A percentile compares a stretch with the other conserved stretches of the same genome.
Conservation (phyloP, 2,329 filamentous ascomycete genomes). For the Neonectria magnoliae region DNA sequence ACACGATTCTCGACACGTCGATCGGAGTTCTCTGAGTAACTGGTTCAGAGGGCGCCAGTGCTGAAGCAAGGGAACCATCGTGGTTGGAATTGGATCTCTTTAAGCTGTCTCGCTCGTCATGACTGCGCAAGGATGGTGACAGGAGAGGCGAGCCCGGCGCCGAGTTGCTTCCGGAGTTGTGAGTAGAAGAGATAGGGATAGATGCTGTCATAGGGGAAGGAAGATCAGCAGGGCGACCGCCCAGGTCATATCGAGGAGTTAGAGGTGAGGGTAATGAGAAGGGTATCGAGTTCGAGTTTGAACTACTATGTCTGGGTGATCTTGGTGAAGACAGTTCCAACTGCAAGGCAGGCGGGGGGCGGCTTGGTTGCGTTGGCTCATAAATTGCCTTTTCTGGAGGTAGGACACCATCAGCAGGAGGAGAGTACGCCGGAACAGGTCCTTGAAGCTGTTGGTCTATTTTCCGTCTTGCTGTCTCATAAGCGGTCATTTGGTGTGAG, state of each 20-base stretch:
- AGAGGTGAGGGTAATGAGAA: conserved; percentile 59
- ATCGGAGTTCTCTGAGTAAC: conserved; percentile 61
- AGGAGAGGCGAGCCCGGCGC: conserved; percentile 31
- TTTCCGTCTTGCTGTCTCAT: conserved; percentile 62
- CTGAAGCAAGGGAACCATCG: conserved; percentile 14
- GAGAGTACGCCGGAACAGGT: conserved; percentile 60
- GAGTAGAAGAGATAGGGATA: conserved; percentile 36
- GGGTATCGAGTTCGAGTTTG: conserved; percentile 49
- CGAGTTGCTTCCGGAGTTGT: conserved; percentile 22
- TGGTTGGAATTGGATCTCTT: conserved; percentile 19
- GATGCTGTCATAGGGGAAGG: conserved; percentile 55
- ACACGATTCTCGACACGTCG: conserved; percentile 63
- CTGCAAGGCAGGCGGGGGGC: conserved; percentile 26
- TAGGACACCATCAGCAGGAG: conserved; percentile 46
- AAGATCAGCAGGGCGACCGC: conserved; percentile 49
- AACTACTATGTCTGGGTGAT: conserved; percentile 32
- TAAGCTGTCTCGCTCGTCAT: conserved; percentile 18
- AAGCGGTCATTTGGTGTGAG: conserved; percentile 55
- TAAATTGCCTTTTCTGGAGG: conserved; percentile 45
- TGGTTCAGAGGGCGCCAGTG: conserved; percentile 17
- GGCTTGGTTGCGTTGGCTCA: conserved; percentile 32
- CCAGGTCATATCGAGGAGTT: conserved; percentile 58
- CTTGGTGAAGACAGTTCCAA: conserved; percentile 33
- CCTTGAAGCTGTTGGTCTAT: conserved; percentile 62
- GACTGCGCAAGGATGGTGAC: conserved; percentile 22